These are phyloP conservation scores for Brassica rapa DNA, from an alignment of 345 rosid genomes.

Conservation along the genomic window DNA sequence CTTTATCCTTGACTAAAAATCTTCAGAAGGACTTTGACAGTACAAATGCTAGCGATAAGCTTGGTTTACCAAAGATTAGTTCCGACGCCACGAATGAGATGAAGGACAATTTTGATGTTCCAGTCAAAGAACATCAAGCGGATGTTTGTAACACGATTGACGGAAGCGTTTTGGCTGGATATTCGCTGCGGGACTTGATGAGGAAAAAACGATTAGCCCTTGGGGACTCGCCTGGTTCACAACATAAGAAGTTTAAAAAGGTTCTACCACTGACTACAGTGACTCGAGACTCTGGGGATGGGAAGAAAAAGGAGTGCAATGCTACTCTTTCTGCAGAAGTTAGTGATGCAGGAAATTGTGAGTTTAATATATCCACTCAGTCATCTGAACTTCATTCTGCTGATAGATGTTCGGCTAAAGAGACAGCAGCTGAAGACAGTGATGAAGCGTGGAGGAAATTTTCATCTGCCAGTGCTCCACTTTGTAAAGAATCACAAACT, in stretches of 20 bases:
- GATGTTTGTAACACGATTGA: constrained; percentile 39
- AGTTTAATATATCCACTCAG: constrained; percentile 35
- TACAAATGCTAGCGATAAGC: constrained; percentile 33
- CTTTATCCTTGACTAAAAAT: constrained; percentile 46
- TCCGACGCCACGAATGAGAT: constrained; percentile 37
- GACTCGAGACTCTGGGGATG: constrained; percentile 31
- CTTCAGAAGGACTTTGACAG: constrained; percentile 41
- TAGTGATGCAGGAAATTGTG: constrained; percentile 34
- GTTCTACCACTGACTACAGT: constrained; percentile 36
- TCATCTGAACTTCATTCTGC: constrained; percentile 24
- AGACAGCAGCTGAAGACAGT: constrained; percentile 36
- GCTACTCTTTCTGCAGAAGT: constrained; percentile 36
- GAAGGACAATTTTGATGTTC: constrained; percentile 38
- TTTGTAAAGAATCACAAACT: constrained; percentile 27
- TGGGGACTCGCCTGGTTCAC: constrained; percentile 46
- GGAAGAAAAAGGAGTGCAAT: constrained; percentile 23
- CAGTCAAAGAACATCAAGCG: constrained; percentile 35
- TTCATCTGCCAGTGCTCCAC: constrained; percentile 30
- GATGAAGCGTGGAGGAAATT: constrained; percentile 32
- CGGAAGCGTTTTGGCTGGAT: constrained; percentile 44
- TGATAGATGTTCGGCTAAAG: constrained; percentile 33
- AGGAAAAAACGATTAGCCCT: constrained; percentile 64
- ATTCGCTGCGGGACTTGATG: constrained; percentile 87
- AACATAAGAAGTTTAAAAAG: constrained; percentile 40
- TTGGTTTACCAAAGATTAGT: constrained; percentile 40